These are phyloP conservation scores for Gillenia trifoliata DNA, from an alignment of 306 rosid genomes.

Conservation along the genomic window DNA sequence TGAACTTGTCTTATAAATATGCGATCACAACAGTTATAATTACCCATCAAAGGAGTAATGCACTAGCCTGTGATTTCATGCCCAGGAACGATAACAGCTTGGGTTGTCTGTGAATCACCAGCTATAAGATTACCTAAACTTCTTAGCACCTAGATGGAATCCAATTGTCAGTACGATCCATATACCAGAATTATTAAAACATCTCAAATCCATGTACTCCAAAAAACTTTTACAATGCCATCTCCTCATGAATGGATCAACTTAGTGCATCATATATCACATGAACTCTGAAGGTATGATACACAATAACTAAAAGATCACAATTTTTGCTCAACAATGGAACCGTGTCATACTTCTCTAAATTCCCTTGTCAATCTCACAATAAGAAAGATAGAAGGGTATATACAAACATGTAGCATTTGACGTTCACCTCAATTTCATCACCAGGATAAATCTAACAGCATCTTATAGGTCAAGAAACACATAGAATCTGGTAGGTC, in stretches of 20 bases:
- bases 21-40: not conserved
- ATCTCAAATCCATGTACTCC: not conserved
- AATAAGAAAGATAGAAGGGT: not conserved
- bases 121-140: constrained; percentile 94
- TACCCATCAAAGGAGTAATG: constrained; percentile 12
- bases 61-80: constrained; percentile 71
- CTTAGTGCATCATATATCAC: not conserved
- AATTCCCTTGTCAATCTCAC: not conserved
- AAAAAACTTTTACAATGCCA: constrained; percentile 9
- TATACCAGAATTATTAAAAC: constrained; percentile 3
- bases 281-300: not conserved
- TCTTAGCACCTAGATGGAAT: constrained; percentile 63
- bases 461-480: not conserved
- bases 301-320: not conserved
- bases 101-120: constrained; percentile 59
- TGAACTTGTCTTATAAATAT: not conserved
- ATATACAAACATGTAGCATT: not conserved
- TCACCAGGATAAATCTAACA: not conserved
- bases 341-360: not conserved
- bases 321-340: not conserved
- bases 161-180: constrained; percentile 28
- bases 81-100: constrained; percentile 62
- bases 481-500: not conserved
- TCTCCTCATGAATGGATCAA: not conserved
- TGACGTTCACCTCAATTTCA: not conserved